A percentile compares a stretch with the other conserved stretches of the same genome.
phyloP scores from a whole-genome alignment of 345 rosid genomes.

The Eucalyptus erythrocorys region DNA sequence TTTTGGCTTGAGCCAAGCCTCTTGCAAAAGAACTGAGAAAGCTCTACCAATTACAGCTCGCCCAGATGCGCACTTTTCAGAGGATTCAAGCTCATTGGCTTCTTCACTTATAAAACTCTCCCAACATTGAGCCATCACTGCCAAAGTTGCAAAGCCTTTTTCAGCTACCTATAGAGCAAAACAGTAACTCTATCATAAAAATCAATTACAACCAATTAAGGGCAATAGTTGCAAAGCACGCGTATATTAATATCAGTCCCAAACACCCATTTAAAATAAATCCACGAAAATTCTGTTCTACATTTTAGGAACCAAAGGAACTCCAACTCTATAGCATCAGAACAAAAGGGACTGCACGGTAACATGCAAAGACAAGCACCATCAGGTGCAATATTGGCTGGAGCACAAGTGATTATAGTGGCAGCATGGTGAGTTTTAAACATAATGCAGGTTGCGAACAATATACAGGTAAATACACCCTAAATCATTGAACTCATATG shows the following conservation, averaged over 20 bases:
- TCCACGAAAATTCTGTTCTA: neutral
- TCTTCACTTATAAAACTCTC: constrained; percentile 45
- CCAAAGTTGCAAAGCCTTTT: constrained; percentile 56
- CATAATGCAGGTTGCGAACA: neutral
- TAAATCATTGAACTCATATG: neutral
- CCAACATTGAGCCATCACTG: constrained; percentile 63
- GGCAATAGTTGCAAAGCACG: neutral
- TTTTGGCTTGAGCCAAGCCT: constrained; percentile 49
- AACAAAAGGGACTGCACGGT: neutral
- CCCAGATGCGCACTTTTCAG: constrained; percentile 38
- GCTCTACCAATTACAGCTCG: constrained; percentile 49
- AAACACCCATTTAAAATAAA: neutral
- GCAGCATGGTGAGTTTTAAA: neutral
- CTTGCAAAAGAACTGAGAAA: constrained; percentile 63
- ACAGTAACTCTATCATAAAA: neutral
- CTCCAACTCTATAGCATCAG: neutral
- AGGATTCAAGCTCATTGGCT: constrained; percentile 23
- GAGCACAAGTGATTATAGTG: neutral
- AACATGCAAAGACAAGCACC: neutral
- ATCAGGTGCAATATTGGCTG: neutral
- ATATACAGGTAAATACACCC: neutral
- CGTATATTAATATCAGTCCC: neutral
- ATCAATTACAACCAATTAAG: neutral
- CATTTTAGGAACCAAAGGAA: neutral
- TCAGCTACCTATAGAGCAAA: constrained; percentile 40